Evolutionary conservation across 2,329 filamentous ascomycete species (phyloP).

Genomic region (Gyromitra esculenta): DNA sequence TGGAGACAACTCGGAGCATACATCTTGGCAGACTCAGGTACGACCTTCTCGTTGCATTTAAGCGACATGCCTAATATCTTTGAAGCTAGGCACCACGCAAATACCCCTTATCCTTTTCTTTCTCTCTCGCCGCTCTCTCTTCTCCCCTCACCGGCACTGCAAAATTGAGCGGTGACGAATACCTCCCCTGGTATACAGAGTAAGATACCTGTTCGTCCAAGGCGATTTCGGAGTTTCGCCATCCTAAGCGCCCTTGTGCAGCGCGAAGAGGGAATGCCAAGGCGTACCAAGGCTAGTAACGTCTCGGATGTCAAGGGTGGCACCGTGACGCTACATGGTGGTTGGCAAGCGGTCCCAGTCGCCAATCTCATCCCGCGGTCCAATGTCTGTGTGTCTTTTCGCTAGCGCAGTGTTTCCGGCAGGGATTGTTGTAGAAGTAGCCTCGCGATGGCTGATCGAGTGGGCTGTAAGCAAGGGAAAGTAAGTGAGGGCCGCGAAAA

Average conservation of each 20-base stretch:
- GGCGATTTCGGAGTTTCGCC: conserved; percentile 22
- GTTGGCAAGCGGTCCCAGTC: conserved; percentile 36
- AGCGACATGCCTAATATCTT: conserved; percentile 40
- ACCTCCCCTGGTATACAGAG: background rate
- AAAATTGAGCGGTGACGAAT: conserved; percentile 28
- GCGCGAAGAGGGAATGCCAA: conserved; percentile 23
- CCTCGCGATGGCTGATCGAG: conserved; percentile 24
- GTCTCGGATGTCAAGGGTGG: conserved; percentile 46
- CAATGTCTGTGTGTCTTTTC: conserved; percentile 34
- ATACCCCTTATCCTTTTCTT: background rate
- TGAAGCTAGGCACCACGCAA: conserved; percentile 6
- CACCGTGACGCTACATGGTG: conserved; percentile 26
- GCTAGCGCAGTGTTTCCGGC: conserved; percentile 34
- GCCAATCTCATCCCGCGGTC: conserved; percentile 37
- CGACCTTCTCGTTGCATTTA: conserved; percentile 9
- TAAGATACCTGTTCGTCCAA: conserved; percentile 8
- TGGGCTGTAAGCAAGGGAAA: conserved; percentile 13
- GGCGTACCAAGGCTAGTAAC: background rate
- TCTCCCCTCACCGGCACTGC: background rate
- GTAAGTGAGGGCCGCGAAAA: conserved; percentile 9
- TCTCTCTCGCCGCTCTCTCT: background rate
- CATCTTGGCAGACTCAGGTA: conserved; percentile 18
- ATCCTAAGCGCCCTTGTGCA: conserved; percentile 41
- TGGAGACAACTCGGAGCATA: background rate
- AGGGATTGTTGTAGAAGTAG: background rate